Evolutionary conservation across 2,329 filamentous ascomycete species (phyloP).

Genomic region (Colletotrichum chrysophilum): DNA sequence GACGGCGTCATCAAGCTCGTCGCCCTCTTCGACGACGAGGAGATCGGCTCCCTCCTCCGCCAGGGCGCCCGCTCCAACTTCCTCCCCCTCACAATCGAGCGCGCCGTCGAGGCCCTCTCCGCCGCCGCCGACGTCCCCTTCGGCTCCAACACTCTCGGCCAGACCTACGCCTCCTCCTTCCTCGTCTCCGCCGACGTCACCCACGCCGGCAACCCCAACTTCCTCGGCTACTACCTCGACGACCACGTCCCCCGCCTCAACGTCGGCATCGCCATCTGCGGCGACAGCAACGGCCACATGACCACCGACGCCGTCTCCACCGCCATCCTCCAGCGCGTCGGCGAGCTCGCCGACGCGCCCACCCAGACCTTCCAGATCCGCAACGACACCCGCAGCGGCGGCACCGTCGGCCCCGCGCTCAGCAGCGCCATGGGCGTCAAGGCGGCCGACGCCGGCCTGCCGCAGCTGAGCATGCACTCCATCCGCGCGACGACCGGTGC

Average conservation of each 20-base stretch:
- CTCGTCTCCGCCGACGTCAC: slow-evolving; percentile 91
- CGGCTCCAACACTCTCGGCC: slow-evolving; percentile 70
- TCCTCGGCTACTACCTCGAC: slow-evolving; percentile 80
- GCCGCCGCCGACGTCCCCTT: slow-evolving; percentile 46
- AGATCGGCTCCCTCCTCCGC: slow-evolving; percentile 89
- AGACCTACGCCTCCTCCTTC: slow-evolving; percentile 92
- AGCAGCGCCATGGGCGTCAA: slow-evolving; percentile 81
- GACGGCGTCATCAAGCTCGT: slow-evolving; percentile 84
- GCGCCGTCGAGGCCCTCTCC: slow-evolving; percentile 72
- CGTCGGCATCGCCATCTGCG: slow-evolving; percentile 79
- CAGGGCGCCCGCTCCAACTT: slow-evolving; percentile 93
- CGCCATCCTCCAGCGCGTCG: slow-evolving; percentile 79
- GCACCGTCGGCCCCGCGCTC: slow-evolving; percentile 94
- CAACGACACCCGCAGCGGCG: slow-evolving; percentile 87
- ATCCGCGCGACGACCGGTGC: slow-evolving; percentile 88
- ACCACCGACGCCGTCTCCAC: slow-evolving; percentile 90
- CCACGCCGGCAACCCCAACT: slow-evolving; percentile 95
- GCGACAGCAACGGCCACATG: slow-evolving; percentile 93
- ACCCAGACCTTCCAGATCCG: slow-evolving; percentile 94
- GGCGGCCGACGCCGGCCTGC: slow-evolving; percentile 85
- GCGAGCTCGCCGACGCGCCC: slow-evolving; percentile 72
- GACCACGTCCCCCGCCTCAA: slow-evolving; percentile 90
- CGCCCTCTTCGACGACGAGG: slow-evolving; percentile 96
- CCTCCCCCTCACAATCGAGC: slow-evolving; percentile 79
- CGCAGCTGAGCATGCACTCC: slow-evolving; percentile 93